A percentile compares a stretch with the other conserved stretches of the same genome.
Evolutionary conservation across 2,329 filamentous ascomycete species (phyloP).

Genomic region (Colletotrichum ledebouriae): DNA sequence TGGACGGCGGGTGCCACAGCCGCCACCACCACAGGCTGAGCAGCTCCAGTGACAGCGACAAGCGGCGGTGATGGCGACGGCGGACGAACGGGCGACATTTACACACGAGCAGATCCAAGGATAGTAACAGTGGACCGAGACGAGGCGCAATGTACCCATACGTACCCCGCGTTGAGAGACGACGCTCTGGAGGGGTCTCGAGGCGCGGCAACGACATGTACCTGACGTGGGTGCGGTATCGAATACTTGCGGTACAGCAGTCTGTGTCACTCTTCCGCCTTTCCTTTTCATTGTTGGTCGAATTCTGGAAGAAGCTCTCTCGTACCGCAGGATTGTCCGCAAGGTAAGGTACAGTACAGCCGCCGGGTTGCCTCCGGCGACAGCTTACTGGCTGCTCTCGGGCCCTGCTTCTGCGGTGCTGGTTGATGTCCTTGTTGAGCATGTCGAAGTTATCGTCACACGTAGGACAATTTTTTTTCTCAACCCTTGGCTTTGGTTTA

Average conservation of each 20-base stretch:
- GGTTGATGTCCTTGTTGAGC: slow-evolving; percentile 3
- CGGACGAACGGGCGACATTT: not conserved
- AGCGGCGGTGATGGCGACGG: slow-evolving; percentile 11
- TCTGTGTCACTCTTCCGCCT: slow-evolving; percentile 6
- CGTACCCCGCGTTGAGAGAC: slow-evolving; percentile 35
- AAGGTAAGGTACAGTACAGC: slow-evolving; percentile 21
- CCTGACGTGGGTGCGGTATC: slow-evolving; percentile 4
- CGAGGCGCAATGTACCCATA: slow-evolving; percentile 26
- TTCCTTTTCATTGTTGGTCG: slow-evolving; percentile 18
- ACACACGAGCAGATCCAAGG: slow-evolving; percentile 38
- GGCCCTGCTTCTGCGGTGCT: not conserved
- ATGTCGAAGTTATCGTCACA: slow-evolving; percentile 37
- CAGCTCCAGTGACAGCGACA: slow-evolving; percentile 9
- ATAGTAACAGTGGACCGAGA: slow-evolving; percentile 35
- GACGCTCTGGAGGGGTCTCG: slow-evolving; percentile 12
- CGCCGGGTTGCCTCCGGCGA: slow-evolving; percentile 31
- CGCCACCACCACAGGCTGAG: slow-evolving; percentile 14
- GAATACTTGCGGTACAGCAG: slow-evolving; percentile 16
- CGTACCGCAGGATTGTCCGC: not conserved
- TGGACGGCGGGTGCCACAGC: slow-evolving; percentile 25
- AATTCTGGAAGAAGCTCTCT: not conserved
- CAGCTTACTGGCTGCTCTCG: slow-evolving; percentile 17
- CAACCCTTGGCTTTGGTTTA: slow-evolving; percentile 12
- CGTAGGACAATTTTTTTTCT: slow-evolving; percentile 11
- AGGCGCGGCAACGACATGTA: slow-evolving; percentile 4